Conservation (phyloP, 306 rosid species). For the Pachyrhizus erosus region DNA sequence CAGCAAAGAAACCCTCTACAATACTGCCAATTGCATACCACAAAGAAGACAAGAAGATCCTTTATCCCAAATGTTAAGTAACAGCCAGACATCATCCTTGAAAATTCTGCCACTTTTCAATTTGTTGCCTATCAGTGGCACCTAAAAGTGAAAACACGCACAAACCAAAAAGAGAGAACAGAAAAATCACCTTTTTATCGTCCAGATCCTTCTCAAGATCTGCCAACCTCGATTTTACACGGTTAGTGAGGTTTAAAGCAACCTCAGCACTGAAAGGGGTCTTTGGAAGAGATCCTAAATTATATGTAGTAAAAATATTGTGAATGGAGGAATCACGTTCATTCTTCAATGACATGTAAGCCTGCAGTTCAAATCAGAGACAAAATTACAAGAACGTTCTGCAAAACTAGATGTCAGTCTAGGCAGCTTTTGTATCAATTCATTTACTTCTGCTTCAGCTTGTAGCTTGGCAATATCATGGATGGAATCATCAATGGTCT, state of each 20-base stretch:
- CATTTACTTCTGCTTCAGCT: slow-evolving; percentile 79
- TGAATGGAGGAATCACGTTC: slow-evolving; percentile 78
- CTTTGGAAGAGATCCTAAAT: slow-evolving; percentile 78
- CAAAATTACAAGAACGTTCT: slow-evolving; percentile 34
- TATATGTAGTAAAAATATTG: slow-evolving; percentile 61
- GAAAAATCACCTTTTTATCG: slow-evolving; percentile 72
- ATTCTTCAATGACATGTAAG: slow-evolving; percentile 69
- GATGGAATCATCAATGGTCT: slow-evolving; percentile 50
- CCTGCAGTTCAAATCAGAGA: slow-evolving; percentile 64
- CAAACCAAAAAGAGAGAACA: slow-evolving; percentile 7
- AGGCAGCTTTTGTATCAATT: slow-evolving; percentile 38
- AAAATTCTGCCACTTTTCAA: slow-evolving; percentile 27
- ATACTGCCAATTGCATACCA: slow-evolving; percentile 12
- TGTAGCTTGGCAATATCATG: slow-evolving; percentile 78
- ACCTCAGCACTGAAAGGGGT: slow-evolving; percentile 72
- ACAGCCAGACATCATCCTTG: slow-evolving; percentile 24
- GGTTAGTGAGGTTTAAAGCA: slow-evolving; percentile 68
- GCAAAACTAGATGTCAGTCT: slow-evolving; percentile 30
- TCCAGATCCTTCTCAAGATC: slow-evolving; percentile 80
- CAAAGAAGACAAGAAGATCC: slow-evolving; percentile 27
- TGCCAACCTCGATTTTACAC: slow-evolving; percentile 68
- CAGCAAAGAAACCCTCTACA: slow-evolving; percentile 24
- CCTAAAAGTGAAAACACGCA: neutral
- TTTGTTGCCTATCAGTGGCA: slow-evolving; percentile 20
- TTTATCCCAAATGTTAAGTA: neutral